Evolutionary conservation across 192 early-diverging fungal species (phyloP), one percentile per base, ranked within the genome.

Genomic region (Coemansia sp.): DNA sequence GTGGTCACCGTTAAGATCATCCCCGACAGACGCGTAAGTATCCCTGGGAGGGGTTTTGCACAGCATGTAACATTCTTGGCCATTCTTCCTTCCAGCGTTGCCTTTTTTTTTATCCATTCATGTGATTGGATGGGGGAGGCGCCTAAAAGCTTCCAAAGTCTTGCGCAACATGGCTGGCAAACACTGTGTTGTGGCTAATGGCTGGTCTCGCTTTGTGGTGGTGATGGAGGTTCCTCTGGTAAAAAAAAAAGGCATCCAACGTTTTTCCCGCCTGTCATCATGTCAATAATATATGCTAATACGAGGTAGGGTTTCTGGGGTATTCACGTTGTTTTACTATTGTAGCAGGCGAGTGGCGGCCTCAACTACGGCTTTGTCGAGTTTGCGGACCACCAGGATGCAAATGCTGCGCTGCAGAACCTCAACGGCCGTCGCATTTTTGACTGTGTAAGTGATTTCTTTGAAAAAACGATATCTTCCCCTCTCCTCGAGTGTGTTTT

Each of bases 361-460:
- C 74, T 93, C 61, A 92, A 92, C 83, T 96, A 92, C 79, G 94
- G 92, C 14, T 96, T 96, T 79, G 90, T 96, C 55, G 92, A 93
- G 71, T 92, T 87, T 83, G 73, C 73, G 59, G 88, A 89, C 45
- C 87, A 88, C 70, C 76, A 83, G 61, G 71, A 84, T 42, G 94
- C 94, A 41, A 88, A 91, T 22, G 55, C 71, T 45, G 93, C 92
- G 36, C 74, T 93, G 22, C 82, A 88, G 63, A 66, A 54, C 22
- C 75, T 94, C 62, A 93, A 96, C 67, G 91, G 92, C 11, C 69
- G 50, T 41, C 71, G 65, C 33, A 64, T 76, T 33, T 45, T 62
- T 29, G 74, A 74, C 35, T 46, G 29, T 29, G 74, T 82, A 69
- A 71, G 65, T 69, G 9, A 11, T 50, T 20, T 23, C 7, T 43